Evolutionary conservation across 768 basidiomycete species (phyloP), one percentile per base, ranked within the genome.

Genomic region (Pholiota conissans): DNA sequence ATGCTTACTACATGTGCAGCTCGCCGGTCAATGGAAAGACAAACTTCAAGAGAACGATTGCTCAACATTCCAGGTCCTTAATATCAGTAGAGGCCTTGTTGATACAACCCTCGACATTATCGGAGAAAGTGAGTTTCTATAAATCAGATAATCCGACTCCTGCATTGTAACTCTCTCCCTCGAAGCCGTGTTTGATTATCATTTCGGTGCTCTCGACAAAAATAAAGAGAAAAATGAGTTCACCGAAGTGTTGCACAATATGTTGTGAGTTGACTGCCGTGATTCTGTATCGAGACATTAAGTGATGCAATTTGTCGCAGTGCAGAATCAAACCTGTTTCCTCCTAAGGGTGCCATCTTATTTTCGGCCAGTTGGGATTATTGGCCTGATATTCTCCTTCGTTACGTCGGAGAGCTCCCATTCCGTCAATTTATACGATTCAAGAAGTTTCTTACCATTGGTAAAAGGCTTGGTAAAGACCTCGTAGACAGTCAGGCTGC

Each of bases 101-200:
- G 49, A 59, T 20, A 49, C 52, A 5, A 54, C 57, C 14, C 52
- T 59, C 28, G 52, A 59, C 26, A 59, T 59, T 46, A 54, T 59
- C 10, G 52, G 57, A 16, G 57, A 59, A 59, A 47, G 57, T 59
- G 10, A n/a, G 20, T 13, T 32, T 32, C 42, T n/a, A 9, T 11
- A 20, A 1, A 7, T 2, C 18, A 27, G 18, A 42, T 20, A 24
- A 40, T 50, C 2, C 5, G 9, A 13, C 49, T 18, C 28, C 7
- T n/a, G 16, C 13, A 28, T 32, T 18, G 18, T 29, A 32, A 32
- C 30, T 5, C n/a, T 1, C n/a, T 35, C 16, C 9, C 26, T 46
- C n/a, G 28, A 37, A 59, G 57, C 57, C 27, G 57, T 59, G n/a
- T 54, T 59, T 27, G 57, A 59, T 29, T 59, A 59, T 14, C 57